These are phyloP conservation scores for Tolypocladium amazonense DNA, from an alignment of 2,329 filamentous ascomycete species.

Conservation along the genomic window DNA sequence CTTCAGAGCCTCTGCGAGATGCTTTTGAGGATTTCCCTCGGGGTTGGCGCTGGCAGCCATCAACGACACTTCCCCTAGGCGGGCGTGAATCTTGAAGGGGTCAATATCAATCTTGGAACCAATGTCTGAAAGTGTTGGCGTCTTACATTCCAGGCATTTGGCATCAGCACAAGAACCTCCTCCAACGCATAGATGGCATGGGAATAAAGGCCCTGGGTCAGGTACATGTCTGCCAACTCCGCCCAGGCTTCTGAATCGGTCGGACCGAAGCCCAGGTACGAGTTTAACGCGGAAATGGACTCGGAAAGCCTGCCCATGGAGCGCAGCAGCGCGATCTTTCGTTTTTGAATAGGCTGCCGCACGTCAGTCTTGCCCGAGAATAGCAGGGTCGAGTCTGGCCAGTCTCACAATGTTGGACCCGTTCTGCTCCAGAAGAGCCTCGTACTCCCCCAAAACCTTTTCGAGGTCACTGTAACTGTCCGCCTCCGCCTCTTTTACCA, in stretches of 20 bases:
- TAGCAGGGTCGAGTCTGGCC: neutral
- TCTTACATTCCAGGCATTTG: slow-evolving; percentile 91
- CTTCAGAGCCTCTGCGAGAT: slow-evolving; percentile 64
- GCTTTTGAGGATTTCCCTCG: slow-evolving; percentile 33
- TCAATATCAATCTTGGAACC: slow-evolving; percentile 6
- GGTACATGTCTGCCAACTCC: slow-evolving; percentile 81
- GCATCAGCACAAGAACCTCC: slow-evolving; percentile 75
- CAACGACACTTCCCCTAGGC: slow-evolving; percentile 73
- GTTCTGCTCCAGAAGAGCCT: slow-evolving; percentile 61
- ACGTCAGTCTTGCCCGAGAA: slow-evolving; percentile 12
- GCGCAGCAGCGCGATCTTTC: slow-evolving; percentile 68
- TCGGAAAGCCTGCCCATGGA: slow-evolving; percentile 61
- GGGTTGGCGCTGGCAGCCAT: slow-evolving; percentile 46
- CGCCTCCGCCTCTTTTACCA: slow-evolving; percentile 78
- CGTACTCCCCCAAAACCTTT: slow-evolving; percentile 65
- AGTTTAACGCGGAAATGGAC: slow-evolving; percentile 62
- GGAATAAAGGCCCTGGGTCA: slow-evolving; percentile 63
- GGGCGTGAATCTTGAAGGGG: slow-evolving; percentile 66
- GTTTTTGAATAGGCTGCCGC: slow-evolving; percentile 70
- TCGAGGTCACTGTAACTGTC: slow-evolving; percentile 54
- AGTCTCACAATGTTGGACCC: slow-evolving; percentile 65
- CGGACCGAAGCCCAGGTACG: slow-evolving; percentile 71
- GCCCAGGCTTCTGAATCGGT: slow-evolving; percentile 92
- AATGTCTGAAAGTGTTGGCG: neutral
- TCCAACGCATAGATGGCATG: slow-evolving; percentile 86